Conservation (phyloP, 108 stramenopile genomes). For the Cyclotella cryptica region DNA sequence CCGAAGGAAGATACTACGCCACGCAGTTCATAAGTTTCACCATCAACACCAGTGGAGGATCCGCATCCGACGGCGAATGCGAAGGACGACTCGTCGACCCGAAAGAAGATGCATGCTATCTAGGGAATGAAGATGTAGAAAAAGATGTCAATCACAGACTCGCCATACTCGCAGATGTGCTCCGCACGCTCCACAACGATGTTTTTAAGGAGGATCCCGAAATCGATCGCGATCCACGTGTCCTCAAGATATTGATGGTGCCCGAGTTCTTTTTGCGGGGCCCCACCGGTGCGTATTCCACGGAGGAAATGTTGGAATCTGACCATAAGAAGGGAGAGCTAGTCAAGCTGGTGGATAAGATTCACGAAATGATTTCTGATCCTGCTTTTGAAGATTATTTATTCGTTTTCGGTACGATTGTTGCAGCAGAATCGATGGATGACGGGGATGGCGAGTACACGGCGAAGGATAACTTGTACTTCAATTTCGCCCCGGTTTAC, state of each 20-base stretch:
- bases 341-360: constrained; percentile 18
- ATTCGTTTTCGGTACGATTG: constrained; percentile 53
- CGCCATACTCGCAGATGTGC: constrained; percentile 24
- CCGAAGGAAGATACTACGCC: constrained; percentile 41
- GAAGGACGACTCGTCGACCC: constrained; percentile 37
- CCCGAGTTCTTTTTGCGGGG: constrained; percentile 55
- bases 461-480: constrained; percentile 39
- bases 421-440: constrained; percentile 29
- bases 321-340: constrained; percentile 36
- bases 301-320: constrained; percentile 23
- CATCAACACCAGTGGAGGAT: constrained; percentile 54
- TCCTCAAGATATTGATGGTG: constrained; percentile 51
- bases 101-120: constrained; percentile 31
- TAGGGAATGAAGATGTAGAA: constrained; percentile 41
- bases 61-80: constrained; percentile 46
- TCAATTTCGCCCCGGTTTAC: constrained; percentile 46
- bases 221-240: constrained; percentile 40
- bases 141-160: constrained; percentile 45
- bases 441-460: constrained; percentile 10
- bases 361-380: constrained; percentile 41
- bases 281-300: constrained; percentile 48
- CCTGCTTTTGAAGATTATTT: constrained; percentile 42
- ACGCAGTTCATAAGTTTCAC: constrained; percentile 59
- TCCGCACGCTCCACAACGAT: constrained; percentile 25
- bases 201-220: constrained; percentile 30